Percentiles rank a stretch among this genome's conserved stretches.
phyloP scores from a whole-genome alignment of 202 grass and related monocot species.

The Zizania palustris region DNA sequence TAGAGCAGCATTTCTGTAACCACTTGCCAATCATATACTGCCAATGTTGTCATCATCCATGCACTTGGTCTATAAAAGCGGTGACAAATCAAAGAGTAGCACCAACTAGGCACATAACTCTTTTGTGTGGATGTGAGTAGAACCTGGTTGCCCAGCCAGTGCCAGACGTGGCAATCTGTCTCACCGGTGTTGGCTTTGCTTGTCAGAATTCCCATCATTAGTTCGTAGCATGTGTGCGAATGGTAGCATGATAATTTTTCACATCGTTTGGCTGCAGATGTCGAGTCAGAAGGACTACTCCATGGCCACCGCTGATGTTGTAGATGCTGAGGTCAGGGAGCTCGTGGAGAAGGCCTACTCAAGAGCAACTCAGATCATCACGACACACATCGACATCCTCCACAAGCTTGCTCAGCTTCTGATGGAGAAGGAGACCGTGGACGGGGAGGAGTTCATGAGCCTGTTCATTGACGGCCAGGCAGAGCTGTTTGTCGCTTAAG shows the following conservation, averaged over 20 bases:
- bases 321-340: slow-evolving; percentile 89
- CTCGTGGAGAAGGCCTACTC: slow-evolving; percentile 84
- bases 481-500: slow-evolving; percentile 76
- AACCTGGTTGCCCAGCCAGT: slow-evolving; percentile 12
- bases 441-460: slow-evolving; percentile 98
- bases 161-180: neutral
- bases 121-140: slow-evolving; percentile 31
- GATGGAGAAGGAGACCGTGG: slow-evolving; percentile 95
- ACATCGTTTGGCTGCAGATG: slow-evolving; percentile 55
- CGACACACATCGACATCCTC: slow-evolving; percentile 81
- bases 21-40: slow-evolving; percentile 10
- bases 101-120: neutral
- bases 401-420: slow-evolving; percentile 89
- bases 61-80: neutral
- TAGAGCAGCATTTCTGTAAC: neutral
- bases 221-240: neutral
- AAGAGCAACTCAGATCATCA: slow-evolving; percentile 75
- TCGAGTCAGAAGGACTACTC: slow-evolving; percentile 95
- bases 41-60: slow-evolving; percentile 17
- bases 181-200: neutral
- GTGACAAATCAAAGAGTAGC: neutral
- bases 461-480: slow-evolving; percentile 94
- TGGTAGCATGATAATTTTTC: neutral
- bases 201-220: neutral
- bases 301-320: slow-evolving; percentile 92